Base-by-base conservation (phyloP, 225 moss, liverwort and hornwort species). In the Physcomitrellopsis africana region DNA sequence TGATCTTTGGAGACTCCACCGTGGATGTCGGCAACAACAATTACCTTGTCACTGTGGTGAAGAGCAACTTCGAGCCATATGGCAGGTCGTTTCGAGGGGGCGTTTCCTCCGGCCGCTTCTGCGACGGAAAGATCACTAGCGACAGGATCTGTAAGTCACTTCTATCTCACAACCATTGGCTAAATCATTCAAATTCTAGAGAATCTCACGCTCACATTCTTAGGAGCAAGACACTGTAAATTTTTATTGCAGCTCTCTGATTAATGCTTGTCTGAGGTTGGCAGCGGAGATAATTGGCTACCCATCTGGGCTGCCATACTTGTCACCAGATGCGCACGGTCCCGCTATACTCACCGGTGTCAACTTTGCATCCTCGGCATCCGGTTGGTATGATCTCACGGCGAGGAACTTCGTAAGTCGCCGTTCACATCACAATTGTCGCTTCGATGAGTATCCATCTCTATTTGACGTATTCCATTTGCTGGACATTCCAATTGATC, bases 11-110 rank as follows among this genome's bases (percentile, higher is more conserved):
- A 18, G 92, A 92, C 59, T 92, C 90, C 19, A 89, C 86, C 8
- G 81, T 90, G 45, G 90, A 92, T 51, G 86, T 74, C 0, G 92
- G 92, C 8, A 86, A 82, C 54, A 92, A 92, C 78, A 92, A 86
- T 76, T 80, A 80, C 69, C 72, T 92, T 11, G 0, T 12, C 51
- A 90, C 88, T 7, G 18, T 81, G 22, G 78, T 87, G 10, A 89
- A 76, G 80, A 65, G 88, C 26, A 74, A 92, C 70, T 90, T 82
- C 29, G n/a, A 27, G 52, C 92, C 92, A 11, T 92, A 92, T 66
- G 92, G 92, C 26, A 77, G 90, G 74, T 69, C 66, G 44, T 76
- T 81, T 16, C 3, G 46, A 9, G 69, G 73, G 10, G 27, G 78
- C 19, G 29, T 5, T 27, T 55, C 76, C 51, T 83, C 80, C 1